Conservation (phyloP, 108 stramenopile species). For the Phaeodactylum tricornutum region DNA sequence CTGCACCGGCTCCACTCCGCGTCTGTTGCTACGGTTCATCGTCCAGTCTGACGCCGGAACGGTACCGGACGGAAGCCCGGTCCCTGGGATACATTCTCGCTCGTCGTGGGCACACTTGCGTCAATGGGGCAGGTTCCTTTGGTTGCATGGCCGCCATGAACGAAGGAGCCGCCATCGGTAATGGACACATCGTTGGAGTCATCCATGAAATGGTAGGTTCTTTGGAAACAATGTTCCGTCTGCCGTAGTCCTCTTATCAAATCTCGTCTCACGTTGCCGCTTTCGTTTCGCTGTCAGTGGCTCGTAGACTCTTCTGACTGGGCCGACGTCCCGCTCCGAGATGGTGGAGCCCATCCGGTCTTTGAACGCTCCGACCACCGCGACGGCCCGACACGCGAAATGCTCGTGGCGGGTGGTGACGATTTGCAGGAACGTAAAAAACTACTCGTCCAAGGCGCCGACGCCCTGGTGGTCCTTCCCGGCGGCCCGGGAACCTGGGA, state of each 20-base stretch:
- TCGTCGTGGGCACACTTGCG: constrained; percentile 65
- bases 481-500: constrained; percentile 94
- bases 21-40: constrained; percentile 81
- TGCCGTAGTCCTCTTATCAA: too few relatives aligned
- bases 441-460: constrained; percentile 63
- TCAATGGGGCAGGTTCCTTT: constrained; percentile 82
- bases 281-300: too few relatives aligned
- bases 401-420: constrained; percentile 65
- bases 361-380: constrained; percentile 14
- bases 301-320: constrained; percentile 68
- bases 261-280: too few relatives aligned
- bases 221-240: too few relatives aligned
- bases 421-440: constrained; percentile 84
- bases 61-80: constrained; percentile 54
- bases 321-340: constrained; percentile 8
- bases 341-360: constrained; percentile 38
- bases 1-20: constrained; percentile 24
- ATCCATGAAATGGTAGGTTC: constrained; percentile 91
- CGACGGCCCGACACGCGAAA: constrained; percentile 35
- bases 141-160: constrained; percentile 90
- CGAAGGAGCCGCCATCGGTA: constrained; percentile 52
- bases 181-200: constrained; percentile 80
- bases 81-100: constrained; percentile 58
- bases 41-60: constrained; percentile 48
- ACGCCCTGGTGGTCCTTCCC: constrained; percentile 85